Evolutionary conservation across 306 rosid genomes (phyloP), one percentile per base, ranked within the genome.

Genomic region (Purshia tridentata): DNA sequence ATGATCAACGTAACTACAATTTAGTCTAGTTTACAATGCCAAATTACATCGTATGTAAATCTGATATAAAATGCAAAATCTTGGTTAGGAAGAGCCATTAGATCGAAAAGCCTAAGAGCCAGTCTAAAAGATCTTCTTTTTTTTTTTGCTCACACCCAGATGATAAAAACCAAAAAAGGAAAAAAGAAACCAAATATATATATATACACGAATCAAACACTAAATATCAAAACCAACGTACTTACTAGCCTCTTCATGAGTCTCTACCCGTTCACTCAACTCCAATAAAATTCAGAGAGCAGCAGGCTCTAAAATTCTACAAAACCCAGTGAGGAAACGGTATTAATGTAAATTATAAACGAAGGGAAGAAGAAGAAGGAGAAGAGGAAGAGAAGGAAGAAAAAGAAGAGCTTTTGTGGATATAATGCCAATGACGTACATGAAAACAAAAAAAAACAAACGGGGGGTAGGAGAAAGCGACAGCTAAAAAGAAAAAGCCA

Each of bases 181-280:
- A n/a, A 7, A 48, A 47, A 53, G 2, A 59, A 39, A 18, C 18
- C 19, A 6, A 12, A 12, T 22, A 14, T 2, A 16, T 16, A 70
- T 2, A 41, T 7, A 72, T 29, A 5, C 11, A 6, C 16, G 63
- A 51, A 41, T 23, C 8, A 18, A 15, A 58, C 48, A 68, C 11
- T 0, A 19, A 65, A 20, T 6, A 71, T 60, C 61, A 70, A 77
- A 70, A 68, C 70, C 80, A 86, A 86, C 90, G 90, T 86, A 86
- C 90, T 86, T 81, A 86, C 90, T 83, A 81, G 84, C 77, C 84
- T 76, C 82, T 81, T 83, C 90, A 83, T 86, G 60, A 67, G 82
- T 76, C 39, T 72, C 44, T 41, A 51, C 42, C 49, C 18, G 16
- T 76, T 37, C 65, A 54, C 44, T 65, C 3, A 13, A 56, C 55